Evolutionary conservation across 768 basidiomycete species (phyloP), one percentile per base, ranked within the genome.

Genomic region (Suillus tomentosus): DNA sequence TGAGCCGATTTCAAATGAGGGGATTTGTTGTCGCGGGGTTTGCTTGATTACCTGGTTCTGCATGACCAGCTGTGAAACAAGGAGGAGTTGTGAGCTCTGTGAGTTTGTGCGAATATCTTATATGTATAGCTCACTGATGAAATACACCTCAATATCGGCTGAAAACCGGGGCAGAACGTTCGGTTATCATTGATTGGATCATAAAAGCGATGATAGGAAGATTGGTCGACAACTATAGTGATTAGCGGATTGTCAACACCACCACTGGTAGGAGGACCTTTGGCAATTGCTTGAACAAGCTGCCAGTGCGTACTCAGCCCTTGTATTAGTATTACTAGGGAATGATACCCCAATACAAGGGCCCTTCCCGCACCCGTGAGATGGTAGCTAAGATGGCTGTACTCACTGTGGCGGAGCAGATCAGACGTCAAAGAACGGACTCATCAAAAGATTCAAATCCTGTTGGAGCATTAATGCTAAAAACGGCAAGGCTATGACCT

Each of bases 1-100:
- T 24, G 65, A 59, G 5, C 72, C 76, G 11, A 76, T 64, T 37
- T 64, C 48, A 62, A 68, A 76, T 1, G 67, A 40, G 11, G 59
- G 22, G 10, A 39, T 17, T 10, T 17, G 56, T 40, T 0, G 22
- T 17, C 39, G 39, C 10, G 56, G 40, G 9, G 24, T 57, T 40
- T 27, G 37, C 15, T 27, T 57, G 27, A 39, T 17, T 5, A 17
- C 24, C 10, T 40, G 22, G 53, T n/a, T 54, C 34, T 19, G 31
- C 53, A 54, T 54, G 31, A n/a, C 19, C 19, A 54, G 31, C 53
- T 36, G 34, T 17, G 40, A 24, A 17, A 39, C 1, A 39, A 40
- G 15, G 39, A 56, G 13, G 54, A 57, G 39, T 40, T 24, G 56
- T 57, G 56, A 40, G 17, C 39, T 13, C 19, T 3, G 31, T 22